phyloP scores from a whole-genome alignment of 352 stramenopile genomes.

The Pythium biforme region DNA sequence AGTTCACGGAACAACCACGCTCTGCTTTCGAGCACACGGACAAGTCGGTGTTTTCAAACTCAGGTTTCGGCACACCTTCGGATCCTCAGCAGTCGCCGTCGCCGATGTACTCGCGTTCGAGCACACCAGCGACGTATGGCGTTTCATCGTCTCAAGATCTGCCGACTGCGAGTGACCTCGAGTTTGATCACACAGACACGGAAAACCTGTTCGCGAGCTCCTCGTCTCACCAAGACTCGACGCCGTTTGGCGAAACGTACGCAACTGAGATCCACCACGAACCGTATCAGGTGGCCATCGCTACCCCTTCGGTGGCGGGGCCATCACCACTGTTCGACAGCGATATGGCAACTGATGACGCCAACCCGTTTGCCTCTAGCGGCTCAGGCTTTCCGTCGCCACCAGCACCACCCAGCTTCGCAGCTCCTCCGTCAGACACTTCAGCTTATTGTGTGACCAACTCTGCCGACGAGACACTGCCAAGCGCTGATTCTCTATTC shows the following conservation, averaged over 20 bases:
- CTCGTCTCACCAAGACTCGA: background rate
- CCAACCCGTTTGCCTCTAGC: conserved; percentile 47
- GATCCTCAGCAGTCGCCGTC: conserved; percentile 9
- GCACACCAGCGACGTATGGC: conserved; percentile 21
- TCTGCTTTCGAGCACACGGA: conserved; percentile 13
- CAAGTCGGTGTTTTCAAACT: conserved; percentile 6
- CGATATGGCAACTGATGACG: conserved; percentile 23
- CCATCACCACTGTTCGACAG: conserved; percentile 3
- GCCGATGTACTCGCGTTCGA: conserved; percentile 13
- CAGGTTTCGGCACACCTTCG: background rate
- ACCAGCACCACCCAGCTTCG: conserved; percentile 5
- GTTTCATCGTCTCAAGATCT: conserved; percentile 22
- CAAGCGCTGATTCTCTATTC: conserved; percentile 63
- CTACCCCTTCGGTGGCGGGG: background rate
- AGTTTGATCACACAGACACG: conserved; percentile 25
- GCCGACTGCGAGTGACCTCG: conserved; percentile 26
- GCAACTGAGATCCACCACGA: background rate
- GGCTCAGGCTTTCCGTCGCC: conserved; percentile 33
- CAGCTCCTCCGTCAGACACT: background rate
- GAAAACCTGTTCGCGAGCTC: conserved; percentile 23
- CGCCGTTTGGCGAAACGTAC: background rate
- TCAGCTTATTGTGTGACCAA: background rate
- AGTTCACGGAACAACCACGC: conserved; percentile 3
- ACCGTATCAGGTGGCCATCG: background rate
- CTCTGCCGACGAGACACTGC: conserved; percentile 24